Percentiles rank a stretch among this genome's conserved stretches.
These are phyloP conservation scores for Penicillium waksmanii DNA, from an alignment of 495 filamentous ascomycete genomes.

Conservation along the genomic window DNA sequence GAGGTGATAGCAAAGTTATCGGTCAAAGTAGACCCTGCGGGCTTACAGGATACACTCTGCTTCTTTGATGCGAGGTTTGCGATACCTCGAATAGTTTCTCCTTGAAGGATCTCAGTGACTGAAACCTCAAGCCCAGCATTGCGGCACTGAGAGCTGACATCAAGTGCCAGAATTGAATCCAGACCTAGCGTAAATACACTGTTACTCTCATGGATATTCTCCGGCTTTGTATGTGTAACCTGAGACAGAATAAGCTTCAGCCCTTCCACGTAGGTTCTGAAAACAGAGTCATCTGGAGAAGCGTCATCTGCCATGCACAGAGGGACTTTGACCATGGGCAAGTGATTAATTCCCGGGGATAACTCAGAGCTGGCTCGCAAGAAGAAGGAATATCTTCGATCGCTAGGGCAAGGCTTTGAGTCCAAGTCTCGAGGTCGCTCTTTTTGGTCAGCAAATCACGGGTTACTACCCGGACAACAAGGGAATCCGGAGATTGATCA, in stretches of 20 bases:
- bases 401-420: neutral
- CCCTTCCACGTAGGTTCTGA: neutral
- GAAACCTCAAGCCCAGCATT: conserved; percentile 1
- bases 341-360: neutral
- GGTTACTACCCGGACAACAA: conserved; percentile 10
- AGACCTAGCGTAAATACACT: neutral
- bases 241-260: neutral
- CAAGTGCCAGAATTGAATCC: neutral
- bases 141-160: neutral
- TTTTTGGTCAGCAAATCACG: conserved; percentile 1
- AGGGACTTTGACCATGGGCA: neutral
- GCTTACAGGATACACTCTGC: conserved; percentile 37
- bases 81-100: conserved; percentile 29
- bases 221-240: neutral
- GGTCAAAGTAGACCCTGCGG: neutral
- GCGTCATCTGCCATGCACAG: neutral
- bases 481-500: conserved; percentile 44
- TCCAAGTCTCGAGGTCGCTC: neutral
- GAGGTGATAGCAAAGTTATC: neutral
- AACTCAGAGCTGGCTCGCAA: neutral
- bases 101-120: conserved; percentile 15
- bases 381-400: neutral
- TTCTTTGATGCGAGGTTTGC: conserved; percentile 28
- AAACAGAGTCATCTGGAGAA: neutral
- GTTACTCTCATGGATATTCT: neutral